A percentile compares a stretch with the other conserved stretches of the same genome.
Evolutionary conservation across 345 rosid genomes (phyloP).

Genomic region (Moringa oleifera): DNA sequence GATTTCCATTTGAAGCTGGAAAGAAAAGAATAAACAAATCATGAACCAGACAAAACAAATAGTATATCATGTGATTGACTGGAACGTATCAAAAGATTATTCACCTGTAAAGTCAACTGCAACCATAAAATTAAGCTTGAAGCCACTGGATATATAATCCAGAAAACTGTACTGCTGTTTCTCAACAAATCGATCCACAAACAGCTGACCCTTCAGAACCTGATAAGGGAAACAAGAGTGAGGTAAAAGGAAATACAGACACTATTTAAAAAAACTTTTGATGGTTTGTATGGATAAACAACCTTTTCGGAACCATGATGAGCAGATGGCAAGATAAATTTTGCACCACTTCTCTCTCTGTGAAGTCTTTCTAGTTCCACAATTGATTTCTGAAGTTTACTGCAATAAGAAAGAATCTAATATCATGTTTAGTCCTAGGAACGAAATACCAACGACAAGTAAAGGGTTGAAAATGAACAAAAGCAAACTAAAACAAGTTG

Average conservation of each 20-base stretch:
- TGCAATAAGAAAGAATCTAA: conserved; percentile 21
- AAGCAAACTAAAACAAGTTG: conserved; percentile 2
- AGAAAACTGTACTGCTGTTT: conserved; percentile 66
- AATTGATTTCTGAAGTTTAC: conserved; percentile 65
- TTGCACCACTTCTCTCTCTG: conserved; percentile 38
- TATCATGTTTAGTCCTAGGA: background rate
- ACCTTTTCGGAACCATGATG: conserved; percentile 57
- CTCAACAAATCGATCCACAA: conserved; percentile 61
- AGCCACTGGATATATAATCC: conserved; percentile 83
- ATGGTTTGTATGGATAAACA: conserved; percentile 5
- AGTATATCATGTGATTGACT: background rate
- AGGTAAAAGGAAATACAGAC: conserved; percentile 2
- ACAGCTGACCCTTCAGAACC: conserved; percentile 72
- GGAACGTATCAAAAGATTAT: background rate
- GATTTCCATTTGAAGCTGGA: conserved; percentile 89
- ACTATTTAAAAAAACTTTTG: background rate
- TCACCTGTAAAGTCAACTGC: conserved; percentile 92
- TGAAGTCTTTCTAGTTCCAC: conserved; percentile 60
- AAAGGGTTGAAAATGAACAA: background rate
- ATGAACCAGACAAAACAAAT: background rate
- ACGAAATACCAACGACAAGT: conserved; percentile 8
- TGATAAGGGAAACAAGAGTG: conserved; percentile 17
- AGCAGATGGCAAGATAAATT: conserved; percentile 38
- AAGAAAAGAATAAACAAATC: background rate
- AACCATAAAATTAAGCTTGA: conserved; percentile 85